These are phyloP conservation scores for Candida loeiensis DNA, from an alignment of 805 yeast genomes.

Conservation along the genomic window DNA sequence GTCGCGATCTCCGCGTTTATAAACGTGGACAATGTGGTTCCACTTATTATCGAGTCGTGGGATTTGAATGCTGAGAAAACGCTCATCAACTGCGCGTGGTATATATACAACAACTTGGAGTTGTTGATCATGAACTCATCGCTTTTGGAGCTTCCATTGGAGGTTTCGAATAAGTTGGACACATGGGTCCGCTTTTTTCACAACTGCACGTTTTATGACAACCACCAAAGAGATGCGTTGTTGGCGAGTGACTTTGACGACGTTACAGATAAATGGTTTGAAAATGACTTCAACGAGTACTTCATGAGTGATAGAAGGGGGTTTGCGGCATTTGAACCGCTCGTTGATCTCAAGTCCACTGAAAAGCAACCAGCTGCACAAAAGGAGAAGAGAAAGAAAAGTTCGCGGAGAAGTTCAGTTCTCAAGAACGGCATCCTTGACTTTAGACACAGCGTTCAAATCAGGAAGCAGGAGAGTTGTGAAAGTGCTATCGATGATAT, in stretches of 20 bases:
- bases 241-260: constrained; percentile 18
- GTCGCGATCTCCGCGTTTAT: constrained; percentile 54
- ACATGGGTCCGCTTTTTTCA: constrained; percentile 24
- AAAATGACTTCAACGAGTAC: constrained; percentile 24
- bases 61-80: constrained; percentile 51
- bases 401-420: constrained; percentile 23
- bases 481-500: constrained; percentile 21
- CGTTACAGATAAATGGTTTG: constrained; percentile 19
- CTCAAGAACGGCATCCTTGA: constrained; percentile 19
- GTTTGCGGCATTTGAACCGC: constrained; percentile 30
- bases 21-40: constrained; percentile 55
- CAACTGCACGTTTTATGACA: constrained; percentile 19
- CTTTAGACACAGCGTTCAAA: constrained; percentile 23
- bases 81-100: constrained; percentile 62
- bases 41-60: constrained; percentile 53
- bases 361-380: constrained; percentile 7
- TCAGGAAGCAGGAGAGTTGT: constrained; percentile 10
- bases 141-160: constrained; percentile 26
- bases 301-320: constrained; percentile 37
- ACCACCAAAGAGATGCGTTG: constrained; percentile 13
- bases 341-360: constrained; percentile 30
- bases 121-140: constrained; percentile 49
- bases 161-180: constrained; percentile 26
- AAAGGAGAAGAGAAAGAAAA: constrained; percentile 20
- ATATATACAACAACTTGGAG: constrained; percentile 62